Percentiles rank a stretch among this genome's conserved stretches.
Conservation (phyloP, 208 protist genomes). For the Vickermania spadyakhi region DNA sequence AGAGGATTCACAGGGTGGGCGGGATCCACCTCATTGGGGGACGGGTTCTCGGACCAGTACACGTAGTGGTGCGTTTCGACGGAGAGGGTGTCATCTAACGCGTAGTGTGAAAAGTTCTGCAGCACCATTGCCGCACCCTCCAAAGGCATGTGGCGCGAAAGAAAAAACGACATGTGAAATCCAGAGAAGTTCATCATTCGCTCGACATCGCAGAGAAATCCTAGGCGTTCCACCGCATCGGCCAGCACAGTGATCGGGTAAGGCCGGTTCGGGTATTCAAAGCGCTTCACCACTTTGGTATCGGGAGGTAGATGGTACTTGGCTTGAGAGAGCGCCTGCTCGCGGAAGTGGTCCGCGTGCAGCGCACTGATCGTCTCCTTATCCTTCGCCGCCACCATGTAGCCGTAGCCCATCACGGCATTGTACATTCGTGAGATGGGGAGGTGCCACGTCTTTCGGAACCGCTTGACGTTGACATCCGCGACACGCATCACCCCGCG, state of each 20-base stretch:
- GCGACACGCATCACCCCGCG: constrained; percentile 67
- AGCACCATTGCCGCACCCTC: constrained; percentile 50
- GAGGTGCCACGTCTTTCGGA: constrained; percentile 85
- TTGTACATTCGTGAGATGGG: constrained; percentile 64
- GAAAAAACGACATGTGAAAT: constrained; percentile 84
- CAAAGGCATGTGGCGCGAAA: constrained; percentile 72
- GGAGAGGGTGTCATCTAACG: constrained; percentile 50
- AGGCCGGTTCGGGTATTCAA: constrained; percentile 75
- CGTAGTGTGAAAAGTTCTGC: constrained; percentile 75
- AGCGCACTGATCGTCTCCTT: constrained; percentile 63
- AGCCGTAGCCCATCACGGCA: constrained; percentile 85
- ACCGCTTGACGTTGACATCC: constrained; percentile 86
- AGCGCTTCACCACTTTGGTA: constrained; percentile 29
- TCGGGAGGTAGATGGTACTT: constrained; percentile 58
- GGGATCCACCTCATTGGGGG: constrained; percentile 12
- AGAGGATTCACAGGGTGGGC: constrained; percentile 6
- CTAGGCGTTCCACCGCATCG: constrained; percentile 68
- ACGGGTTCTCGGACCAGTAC: constrained; percentile 25
- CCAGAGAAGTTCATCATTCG: constrained; percentile 76
- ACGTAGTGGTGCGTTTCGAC: constrained; percentile 62
- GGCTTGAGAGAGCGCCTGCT: constrained; percentile 41
- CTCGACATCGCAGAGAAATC: constrained; percentile 70
- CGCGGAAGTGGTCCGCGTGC: constrained; percentile 38
- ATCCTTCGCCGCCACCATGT: constrained; percentile 67
- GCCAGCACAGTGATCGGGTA: constrained; percentile 85